Conservation (phyloP, 257 asterid genomes). For the Dorcoceras hygrometricum region DNA sequence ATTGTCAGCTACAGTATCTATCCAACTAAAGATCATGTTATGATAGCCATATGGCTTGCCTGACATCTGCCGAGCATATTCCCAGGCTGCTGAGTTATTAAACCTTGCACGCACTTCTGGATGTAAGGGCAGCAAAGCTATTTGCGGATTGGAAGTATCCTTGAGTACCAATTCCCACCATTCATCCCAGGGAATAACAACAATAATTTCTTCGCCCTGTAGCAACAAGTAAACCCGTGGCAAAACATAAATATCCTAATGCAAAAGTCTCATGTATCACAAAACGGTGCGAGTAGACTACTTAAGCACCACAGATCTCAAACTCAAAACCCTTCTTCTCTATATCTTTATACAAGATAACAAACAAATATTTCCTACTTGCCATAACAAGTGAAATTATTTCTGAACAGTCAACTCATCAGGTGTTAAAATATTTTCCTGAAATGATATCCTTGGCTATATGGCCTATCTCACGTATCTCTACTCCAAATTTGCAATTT, state of each 20-base stretch:
- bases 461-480: neutral
- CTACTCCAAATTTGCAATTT: neutral
- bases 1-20: constrained; percentile 88
- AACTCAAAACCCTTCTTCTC: neutral
- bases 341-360: neutral
- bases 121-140: constrained; percentile 88
- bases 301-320: neutral
- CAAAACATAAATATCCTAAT: constrained; percentile 7
- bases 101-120: constrained; percentile 82
- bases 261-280: constrained; percentile 6
- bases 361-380: neutral
- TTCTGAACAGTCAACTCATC: constrained; percentile 7
- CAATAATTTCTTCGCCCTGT: constrained; percentile 97
- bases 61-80: constrained; percentile 80
- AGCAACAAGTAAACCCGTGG: constrained; percentile 24
- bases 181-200: constrained; percentile 81
- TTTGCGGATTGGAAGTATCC: constrained; percentile 90
- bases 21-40: constrained; percentile 99
- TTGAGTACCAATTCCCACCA: constrained; percentile 91
- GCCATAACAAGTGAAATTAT: neutral
- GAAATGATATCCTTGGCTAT: neutral
- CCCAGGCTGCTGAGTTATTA: constrained; percentile 87
- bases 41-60: constrained; percentile 99
- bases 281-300: neutral
- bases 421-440: neutral